phyloP scores from a whole-genome alignment of 768 basidiomycete genomes.

The Xanthoconium purpureum region DNA sequence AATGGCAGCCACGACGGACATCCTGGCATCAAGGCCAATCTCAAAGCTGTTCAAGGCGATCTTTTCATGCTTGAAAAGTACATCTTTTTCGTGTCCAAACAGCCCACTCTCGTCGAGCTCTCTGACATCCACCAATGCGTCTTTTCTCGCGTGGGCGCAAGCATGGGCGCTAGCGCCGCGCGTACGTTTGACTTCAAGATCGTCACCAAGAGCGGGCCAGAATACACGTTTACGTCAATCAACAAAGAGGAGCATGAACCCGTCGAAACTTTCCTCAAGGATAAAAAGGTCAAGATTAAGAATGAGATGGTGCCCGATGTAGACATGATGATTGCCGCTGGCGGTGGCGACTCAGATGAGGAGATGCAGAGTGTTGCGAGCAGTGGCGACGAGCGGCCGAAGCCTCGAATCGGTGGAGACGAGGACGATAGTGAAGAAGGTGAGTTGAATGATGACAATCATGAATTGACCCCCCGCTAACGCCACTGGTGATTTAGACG shows the following conservation, averaged over 20 bases:
- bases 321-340: constrained; percentile 67
- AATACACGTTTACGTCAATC: constrained; percentile 88
- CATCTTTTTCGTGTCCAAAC: constrained; percentile 96
- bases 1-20: constrained; percentile 74
- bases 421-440: constrained; percentile 80
- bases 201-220: constrained; percentile 77
- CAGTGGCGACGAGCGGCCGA: constrained; percentile 60
- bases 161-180: constrained; percentile 76
- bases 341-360: constrained; percentile 67
- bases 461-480: constrained; percentile 2
- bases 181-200: constrained; percentile 94
- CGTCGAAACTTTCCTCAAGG: constrained; percentile 79
- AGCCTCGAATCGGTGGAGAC: constrained; percentile 44
- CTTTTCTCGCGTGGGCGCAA: constrained; percentile 91
- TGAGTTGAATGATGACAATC: constrained; percentile 26
- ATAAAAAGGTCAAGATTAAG: constrained; percentile 91
- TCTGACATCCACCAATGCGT: constrained; percentile 85
- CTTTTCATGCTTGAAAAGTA: constrained; percentile 98
- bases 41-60: constrained; percentile 95
- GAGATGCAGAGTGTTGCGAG: constrained; percentile 82
- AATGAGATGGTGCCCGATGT: constrained; percentile 93
- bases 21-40: constrained; percentile 94
- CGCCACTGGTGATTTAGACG: constrained; percentile 45
- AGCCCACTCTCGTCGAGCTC: constrained; percentile 86
- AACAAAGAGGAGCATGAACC: constrained; percentile 93